Percentiles rank a stretch among this genome's conserved stretches.
phyloP scores from a whole-genome alignment of 1,284 basidiomycete genomes.

The Sanghuangporus weigelae region DNA sequence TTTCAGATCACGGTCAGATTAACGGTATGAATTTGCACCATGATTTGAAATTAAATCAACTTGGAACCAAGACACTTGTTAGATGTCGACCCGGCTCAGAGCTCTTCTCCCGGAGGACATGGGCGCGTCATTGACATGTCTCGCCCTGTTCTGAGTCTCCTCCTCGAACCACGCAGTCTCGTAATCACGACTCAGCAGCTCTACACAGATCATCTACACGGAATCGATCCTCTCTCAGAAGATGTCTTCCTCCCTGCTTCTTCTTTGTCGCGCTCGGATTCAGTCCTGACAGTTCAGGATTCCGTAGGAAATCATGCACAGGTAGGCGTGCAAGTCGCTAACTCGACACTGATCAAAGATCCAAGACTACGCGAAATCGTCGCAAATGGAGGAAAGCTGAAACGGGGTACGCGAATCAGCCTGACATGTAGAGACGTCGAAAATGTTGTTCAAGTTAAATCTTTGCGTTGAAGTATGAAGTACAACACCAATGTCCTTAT shows the following conservation, averaged over 20 bases:
- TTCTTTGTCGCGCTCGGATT: conserved; percentile 13
- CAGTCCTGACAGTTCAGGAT: neutral
- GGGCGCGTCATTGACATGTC: conserved; percentile 51
- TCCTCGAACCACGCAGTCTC: conserved; percentile 79
- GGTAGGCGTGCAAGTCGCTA: conserved; percentile 41
- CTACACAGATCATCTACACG: conserved; percentile 72
- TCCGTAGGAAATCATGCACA: neutral
- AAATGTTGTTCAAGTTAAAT: conserved; percentile 37
- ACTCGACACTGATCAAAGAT: conserved; percentile 45
- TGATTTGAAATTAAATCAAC: neutral
- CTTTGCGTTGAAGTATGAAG: conserved; percentile 1
- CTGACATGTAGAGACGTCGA: conserved; percentile 84
- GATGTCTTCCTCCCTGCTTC: conserved; percentile 37
- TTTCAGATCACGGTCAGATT: neutral
- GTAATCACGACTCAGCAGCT: conserved; percentile 68
- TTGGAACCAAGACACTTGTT: neutral
- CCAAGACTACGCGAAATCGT: conserved; percentile 35
- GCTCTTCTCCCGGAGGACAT: neutral
- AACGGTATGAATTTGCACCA: neutral
- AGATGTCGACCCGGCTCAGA: neutral
- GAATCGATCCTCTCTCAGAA: conserved; percentile 51
- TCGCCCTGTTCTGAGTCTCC: conserved; percentile 60
- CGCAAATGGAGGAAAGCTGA: conserved; percentile 42
- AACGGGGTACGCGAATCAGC: conserved; percentile 66
- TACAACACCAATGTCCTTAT: neutral